These are phyloP conservation scores for Salvia sclarea DNA, from an alignment of 305 asterid species.

Conservation along the genomic window DNA sequence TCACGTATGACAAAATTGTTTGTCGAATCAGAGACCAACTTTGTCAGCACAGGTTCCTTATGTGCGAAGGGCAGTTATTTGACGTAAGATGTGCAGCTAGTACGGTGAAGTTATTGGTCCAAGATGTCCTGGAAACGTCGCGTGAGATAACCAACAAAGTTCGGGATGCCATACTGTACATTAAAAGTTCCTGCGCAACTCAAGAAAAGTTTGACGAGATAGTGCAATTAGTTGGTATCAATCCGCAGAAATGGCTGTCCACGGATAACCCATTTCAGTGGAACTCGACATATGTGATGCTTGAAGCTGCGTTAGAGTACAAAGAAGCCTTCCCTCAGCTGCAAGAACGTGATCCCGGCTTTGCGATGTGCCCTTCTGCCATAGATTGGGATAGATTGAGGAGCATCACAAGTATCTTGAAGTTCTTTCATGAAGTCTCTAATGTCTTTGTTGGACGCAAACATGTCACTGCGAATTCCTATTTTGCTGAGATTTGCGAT, in stretches of 20 bases:
- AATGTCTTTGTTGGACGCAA: conserved; percentile 65
- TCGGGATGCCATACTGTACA: conserved; percentile 66
- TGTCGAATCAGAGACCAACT: conserved; percentile 69
- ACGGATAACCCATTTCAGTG: conserved; percentile 65
- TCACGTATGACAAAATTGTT: conserved; percentile 61
- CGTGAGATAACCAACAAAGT: conserved; percentile 62
- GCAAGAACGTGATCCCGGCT: conserved; percentile 70
- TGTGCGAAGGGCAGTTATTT: conserved; percentile 86
- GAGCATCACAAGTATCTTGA: conserved; percentile 66
- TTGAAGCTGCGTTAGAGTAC: conserved; percentile 75
- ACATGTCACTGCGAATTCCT: conserved; percentile 71
- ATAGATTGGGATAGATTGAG: conserved; percentile 79
- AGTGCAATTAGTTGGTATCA: conserved; percentile 59
- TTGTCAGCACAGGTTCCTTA: conserved; percentile 72
- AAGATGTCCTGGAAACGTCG: conserved; percentile 67
- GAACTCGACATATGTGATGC: conserved; percentile 85
- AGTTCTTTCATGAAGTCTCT: conserved; percentile 77
- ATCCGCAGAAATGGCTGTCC: conserved; percentile 50
- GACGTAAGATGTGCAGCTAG: conserved; percentile 86
- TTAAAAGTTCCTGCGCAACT: conserved; percentile 59
- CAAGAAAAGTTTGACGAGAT: conserved; percentile 78
- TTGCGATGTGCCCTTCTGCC: conserved; percentile 55
- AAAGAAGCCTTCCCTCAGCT: conserved; percentile 69
- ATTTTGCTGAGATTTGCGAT: conserved; percentile 82
- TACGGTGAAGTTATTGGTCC: conserved; percentile 75